A percentile compares a stretch with the other conserved stretches of the same genome.
These are phyloP conservation scores for Schizothecium vesticola DNA, from an alignment of 495 filamentous ascomycete genomes.

Conservation along the genomic window DNA sequence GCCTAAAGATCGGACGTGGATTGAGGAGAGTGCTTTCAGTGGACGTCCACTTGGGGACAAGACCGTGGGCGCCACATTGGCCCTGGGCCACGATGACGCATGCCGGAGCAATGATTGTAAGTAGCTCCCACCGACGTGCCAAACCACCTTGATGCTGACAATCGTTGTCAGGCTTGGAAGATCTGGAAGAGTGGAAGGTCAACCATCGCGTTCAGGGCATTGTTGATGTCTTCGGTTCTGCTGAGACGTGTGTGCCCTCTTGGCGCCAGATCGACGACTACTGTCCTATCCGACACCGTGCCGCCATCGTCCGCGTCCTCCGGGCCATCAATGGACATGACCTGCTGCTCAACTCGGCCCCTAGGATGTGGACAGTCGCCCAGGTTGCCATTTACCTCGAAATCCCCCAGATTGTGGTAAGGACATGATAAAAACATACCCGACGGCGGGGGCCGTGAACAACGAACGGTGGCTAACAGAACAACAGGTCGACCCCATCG, in stretches of 20 bases:
- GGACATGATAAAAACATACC: conserved; percentile 1
- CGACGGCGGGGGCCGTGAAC: not conserved
- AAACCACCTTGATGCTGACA: not conserved
- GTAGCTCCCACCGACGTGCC: not conserved
- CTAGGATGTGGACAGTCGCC: conserved; percentile 58
- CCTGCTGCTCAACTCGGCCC: conserved; percentile 57
- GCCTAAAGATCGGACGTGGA: not conserved
- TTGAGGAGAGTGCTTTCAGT: not conserved
- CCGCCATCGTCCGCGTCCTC: conserved; percentile 55
- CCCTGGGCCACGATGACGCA: conserved; percentile 31
- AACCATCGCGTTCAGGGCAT: conserved; percentile 16
- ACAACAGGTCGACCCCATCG: conserved; percentile 22
- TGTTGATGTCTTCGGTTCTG: conserved; percentile 3
- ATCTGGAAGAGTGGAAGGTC: conserved; percentile 11
- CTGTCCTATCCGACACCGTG: conserved; percentile 54
- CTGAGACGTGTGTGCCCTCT: conserved; percentile 10
- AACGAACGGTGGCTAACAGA: not conserved
- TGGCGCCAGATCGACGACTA: conserved; percentile 48
- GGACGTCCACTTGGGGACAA: conserved; percentile 21
- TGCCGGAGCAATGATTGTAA: conserved; percentile 20
- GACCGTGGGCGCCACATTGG: conserved; percentile 21
- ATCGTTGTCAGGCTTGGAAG: conserved; percentile 8
- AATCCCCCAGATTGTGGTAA: conserved; percentile 39
- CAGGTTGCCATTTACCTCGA: conserved; percentile 54
- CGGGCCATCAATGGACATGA: conserved; percentile 45